phyloP scores from a whole-genome alignment of 768 basidiomycete genomes.

The Atractiella rhizophila region DNA sequence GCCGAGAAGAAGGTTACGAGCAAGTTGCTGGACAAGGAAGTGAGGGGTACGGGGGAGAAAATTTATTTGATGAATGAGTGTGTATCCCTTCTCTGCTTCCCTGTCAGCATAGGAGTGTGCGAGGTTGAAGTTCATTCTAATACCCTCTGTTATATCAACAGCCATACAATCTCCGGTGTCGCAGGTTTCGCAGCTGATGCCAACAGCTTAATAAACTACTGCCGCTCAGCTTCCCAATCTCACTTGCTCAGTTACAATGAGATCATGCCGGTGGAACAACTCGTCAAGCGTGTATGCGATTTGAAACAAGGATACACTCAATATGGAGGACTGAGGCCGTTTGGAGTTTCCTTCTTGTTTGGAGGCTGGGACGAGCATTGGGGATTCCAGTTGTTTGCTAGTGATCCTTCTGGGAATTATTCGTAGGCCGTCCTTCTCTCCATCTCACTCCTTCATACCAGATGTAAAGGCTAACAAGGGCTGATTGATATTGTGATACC shows the following conservation, averaged over 20 bases:
- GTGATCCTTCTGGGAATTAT: slow-evolving; percentile 94
- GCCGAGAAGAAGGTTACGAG: slow-evolving; percentile 97
- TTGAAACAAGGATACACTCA: slow-evolving; percentile 54
- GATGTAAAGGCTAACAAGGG: too few species aligned
- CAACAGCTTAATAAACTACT: slow-evolving; percentile 86
- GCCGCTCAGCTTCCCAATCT: slow-evolving; percentile 64
- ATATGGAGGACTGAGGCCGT: slow-evolving; percentile 63
- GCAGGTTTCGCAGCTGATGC: slow-evolving; percentile 93
- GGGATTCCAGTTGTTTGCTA: slow-evolving; percentile 89
- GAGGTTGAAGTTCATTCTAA: background rate
- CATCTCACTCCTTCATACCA: too few species aligned
- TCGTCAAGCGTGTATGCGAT: slow-evolving; percentile 79
- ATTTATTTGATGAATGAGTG: slow-evolving; percentile 69
- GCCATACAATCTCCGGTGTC: slow-evolving; percentile 83
- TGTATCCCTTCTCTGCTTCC: slow-evolving; percentile 8
- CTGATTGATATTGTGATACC: too few species aligned
- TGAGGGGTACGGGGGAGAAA: slow-evolving; percentile 93
- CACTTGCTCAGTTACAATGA: slow-evolving; percentile 81
- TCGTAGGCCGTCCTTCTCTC: too few species aligned
- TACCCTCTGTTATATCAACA: slow-evolving; percentile 20
- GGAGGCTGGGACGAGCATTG: slow-evolving; percentile 93
- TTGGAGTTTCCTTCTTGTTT: slow-evolving; percentile 88
- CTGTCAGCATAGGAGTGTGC: slow-evolving; percentile 30
- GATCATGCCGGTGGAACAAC: slow-evolving; percentile 88
- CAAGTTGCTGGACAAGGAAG: slow-evolving; percentile 82